Base-by-base conservation (phyloP, 108 stramenopile genomes). In the Cyclostephanos invisitatus region DNA sequence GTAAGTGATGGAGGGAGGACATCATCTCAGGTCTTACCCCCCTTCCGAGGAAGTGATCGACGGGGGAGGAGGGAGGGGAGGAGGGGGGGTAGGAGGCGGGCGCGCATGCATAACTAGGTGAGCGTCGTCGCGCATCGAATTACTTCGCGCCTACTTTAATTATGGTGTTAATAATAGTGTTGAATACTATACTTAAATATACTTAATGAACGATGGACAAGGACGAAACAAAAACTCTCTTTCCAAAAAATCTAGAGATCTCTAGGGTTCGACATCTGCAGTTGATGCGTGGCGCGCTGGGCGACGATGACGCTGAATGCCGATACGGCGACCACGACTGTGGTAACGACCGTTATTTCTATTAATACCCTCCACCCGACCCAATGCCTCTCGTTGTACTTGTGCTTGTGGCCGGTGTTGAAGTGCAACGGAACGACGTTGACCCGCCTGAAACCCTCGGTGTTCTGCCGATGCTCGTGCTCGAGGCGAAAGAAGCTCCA, bases 401-500 rank as follows among this genome's bases (percentile, higher is more conserved):
- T 87, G 82, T 93, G 87, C 29, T 86, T 85, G 73, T 93, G 91
- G 2, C 88, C 95, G 22, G 95, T 93, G 74, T 81, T 87, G 69
- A 96, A 96, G 75, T 96, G 95, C 47, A 96, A 72, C 5, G 95
- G 95, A 7, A 96, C 95, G 62, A 96, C 90, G 60, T 81, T 80
- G 24, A 96, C 95, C 44, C 95, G 80, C 51, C 95, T 84, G 74
- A 77, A 96, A 17, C 88, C 89, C 36, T 72, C 72, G 21, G 91
- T 89, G 66, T 93, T 96, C 79, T 82, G 84, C 18, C 91, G 80
- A 56, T 93, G 91, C 54, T 96, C 95, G 67, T 96, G 89, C 72
- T 97, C 96, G 58, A 97, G 71, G 20, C 96, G 89, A 21, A 97
- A 89, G 73, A 96, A 92, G 28, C 93, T 91, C 96, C 96, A 97